These are phyloP conservation scores for Jamesozyma gamospora DNA, from an alignment of 805 yeast genomes.

Conservation along the genomic window DNA sequence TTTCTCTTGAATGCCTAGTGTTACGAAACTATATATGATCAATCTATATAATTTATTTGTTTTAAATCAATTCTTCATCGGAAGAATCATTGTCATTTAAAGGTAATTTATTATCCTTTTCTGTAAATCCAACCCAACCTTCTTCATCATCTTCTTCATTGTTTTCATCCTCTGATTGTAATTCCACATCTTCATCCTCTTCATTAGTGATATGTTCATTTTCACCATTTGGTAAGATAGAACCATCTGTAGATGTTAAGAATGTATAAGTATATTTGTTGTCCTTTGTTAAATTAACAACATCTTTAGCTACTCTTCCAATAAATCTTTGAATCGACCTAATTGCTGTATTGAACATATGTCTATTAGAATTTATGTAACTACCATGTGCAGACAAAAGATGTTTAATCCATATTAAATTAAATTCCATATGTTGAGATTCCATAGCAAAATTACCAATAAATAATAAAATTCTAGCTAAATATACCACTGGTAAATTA, in stretches of 20 bases:
- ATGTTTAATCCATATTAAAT: slow-evolving; percentile 68
- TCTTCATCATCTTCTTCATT: slow-evolving; percentile 35
- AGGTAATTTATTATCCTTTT: slow-evolving; percentile 19
- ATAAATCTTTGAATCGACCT: slow-evolving; percentile 69
- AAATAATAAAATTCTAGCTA: slow-evolving; percentile 55
- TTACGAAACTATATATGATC: too few species aligned
- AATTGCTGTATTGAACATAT: slow-evolving; percentile 51
- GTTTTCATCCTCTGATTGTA: slow-evolving; percentile 14
- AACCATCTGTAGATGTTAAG: slow-evolving; percentile 32
- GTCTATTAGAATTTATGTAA: slow-evolving; percentile 53
- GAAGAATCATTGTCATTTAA: slow-evolving; percentile 19
- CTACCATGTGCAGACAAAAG: slow-evolving; percentile 67
- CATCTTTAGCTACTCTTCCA: slow-evolving; percentile 63
- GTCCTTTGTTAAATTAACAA: slow-evolving; percentile 43
- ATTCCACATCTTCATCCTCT: slow-evolving; percentile 18
- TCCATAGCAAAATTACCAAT: slow-evolving; percentile 59
- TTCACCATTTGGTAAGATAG: slow-evolving; percentile 20
- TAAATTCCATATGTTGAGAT: slow-evolving; percentile 77
- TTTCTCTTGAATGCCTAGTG: too few species aligned
- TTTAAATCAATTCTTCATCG: slow-evolving; percentile 21
- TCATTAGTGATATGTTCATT: slow-evolving; percentile 15
- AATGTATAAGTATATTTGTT: slow-evolving; percentile 49
- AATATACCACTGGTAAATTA: slow-evolving; percentile 71
- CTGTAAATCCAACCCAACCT: slow-evolving; percentile 28
- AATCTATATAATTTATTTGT: background rate